Base-by-base conservation (phyloP, 192 early-diverging fungal genomes). In the Helicostylum pulchrum region DNA sequence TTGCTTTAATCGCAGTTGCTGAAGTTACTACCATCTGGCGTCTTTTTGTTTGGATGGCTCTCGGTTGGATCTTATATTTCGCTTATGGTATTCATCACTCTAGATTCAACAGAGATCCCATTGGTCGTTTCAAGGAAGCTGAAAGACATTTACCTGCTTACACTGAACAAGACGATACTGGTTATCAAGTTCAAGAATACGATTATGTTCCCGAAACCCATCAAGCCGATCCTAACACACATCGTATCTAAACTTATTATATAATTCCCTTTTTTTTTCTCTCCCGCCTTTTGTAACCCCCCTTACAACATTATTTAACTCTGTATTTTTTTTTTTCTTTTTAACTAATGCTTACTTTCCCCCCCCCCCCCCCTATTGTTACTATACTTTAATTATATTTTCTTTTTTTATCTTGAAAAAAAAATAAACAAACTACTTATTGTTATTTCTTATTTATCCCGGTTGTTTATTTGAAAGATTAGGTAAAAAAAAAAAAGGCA, bases 11-110 rank as follows among this genome's bases (percentile, higher is more conserved):
- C 44, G 84, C 84, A 11, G 77, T 85, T 52, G 85, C 89, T 6
- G 84, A 85, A 51, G 74, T 71, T 0, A 74, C 85, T 5, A 85
- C 85, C 9, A 88, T 91, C 54, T 80, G 83, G 68, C 87, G 93
- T 36, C 70, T 94, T 20, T 81, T 90, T 52, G 81, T 87, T 31
- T 93, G 93, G 93, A 80, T 91, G 61, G 90, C 61, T 0, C 64
- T 93, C 8, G 94, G 94, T 9, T 49, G 89, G 23, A n/a, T 93
- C 3, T 74, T 95, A n/a, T 95, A 94, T 56, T 66, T 80, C 2
- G 9, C 75, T 1, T 93, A 89, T 68, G 87, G 90, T 8, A 81
- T 79, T 62, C 68, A 81, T 8, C 70, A 85, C 59, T 92, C 91
- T 20, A 78, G 74, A 5, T 70, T 91, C 17, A 82, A 84, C n/a